Percentiles rank a stretch among this genome's conserved stretches.
phyloP scores from a whole-genome alignment of 2,329 filamentous ascomycete genomes.

The Septoria linicola region DNA sequence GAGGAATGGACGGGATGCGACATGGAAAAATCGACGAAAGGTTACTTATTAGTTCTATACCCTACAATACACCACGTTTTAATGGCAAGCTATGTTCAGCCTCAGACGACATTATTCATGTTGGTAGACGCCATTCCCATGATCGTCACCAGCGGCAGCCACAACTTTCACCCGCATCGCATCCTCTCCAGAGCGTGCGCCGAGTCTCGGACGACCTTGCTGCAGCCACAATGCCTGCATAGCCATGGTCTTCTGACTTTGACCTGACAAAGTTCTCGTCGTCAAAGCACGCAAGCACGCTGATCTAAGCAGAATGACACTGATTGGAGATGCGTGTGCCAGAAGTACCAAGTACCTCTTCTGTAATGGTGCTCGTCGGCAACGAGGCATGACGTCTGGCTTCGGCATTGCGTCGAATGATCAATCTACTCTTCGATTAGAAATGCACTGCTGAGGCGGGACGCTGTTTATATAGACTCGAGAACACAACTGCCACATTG shows the following conservation, averaged over 20 bases:
- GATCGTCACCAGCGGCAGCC: background rate
- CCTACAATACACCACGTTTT: conserved; percentile 11
- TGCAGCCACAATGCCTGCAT: too few species aligned
- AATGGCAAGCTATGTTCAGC: conserved; percentile 9
- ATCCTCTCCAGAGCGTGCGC: background rate
- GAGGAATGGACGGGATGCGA: background rate
- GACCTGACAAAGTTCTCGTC: too few species aligned
- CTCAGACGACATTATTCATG: conserved; percentile 7
- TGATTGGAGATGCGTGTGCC: conserved; percentile 15
- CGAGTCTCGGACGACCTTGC: conserved; percentile 1
- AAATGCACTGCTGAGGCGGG: conserved; percentile 11
- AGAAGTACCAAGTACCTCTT: conserved; percentile 7
- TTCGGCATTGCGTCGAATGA: conserved; percentile 13
- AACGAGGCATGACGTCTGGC: conserved; percentile 16
- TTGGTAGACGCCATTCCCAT: background rate
- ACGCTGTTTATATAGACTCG: too few species aligned
- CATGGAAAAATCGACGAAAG: background rate
- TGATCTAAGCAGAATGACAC: background rate
- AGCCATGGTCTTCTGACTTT: too few species aligned
- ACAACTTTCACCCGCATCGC: background rate
- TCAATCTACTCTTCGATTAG: conserved; percentile 13
- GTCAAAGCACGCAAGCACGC: background rate
- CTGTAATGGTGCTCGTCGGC: conserved; percentile 4
- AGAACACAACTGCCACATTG: too few species aligned
- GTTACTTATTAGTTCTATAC: conserved; percentile 10